phyloP scores from a whole-genome alignment of 108 stramenopile genomes.

The Fistulifera pelliculosa region DNA sequence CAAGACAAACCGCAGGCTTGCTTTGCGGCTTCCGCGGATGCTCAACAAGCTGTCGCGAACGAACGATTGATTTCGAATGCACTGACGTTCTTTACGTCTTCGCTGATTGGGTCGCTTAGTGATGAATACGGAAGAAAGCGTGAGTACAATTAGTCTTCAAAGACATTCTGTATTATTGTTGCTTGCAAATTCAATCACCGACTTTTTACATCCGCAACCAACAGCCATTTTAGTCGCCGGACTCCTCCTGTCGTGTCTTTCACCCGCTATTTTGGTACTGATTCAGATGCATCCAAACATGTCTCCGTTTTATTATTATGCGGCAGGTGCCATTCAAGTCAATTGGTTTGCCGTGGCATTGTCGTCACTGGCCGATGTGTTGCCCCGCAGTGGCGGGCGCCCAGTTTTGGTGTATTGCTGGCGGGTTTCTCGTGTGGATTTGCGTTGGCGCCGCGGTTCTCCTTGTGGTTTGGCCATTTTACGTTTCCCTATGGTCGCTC shows the following conservation, averaged over 20 bases:
- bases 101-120: slow-evolving; percentile 70
- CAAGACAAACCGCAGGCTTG: slow-evolving; percentile 46
- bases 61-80: slow-evolving; percentile 46
- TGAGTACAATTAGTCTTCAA: slow-evolving; percentile 11
- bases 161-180: background rate
- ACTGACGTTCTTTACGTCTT: slow-evolving; percentile 61
- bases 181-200: too few relatives aligned
- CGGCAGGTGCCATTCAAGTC: slow-evolving; percentile 33
- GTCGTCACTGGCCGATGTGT: slow-evolving; percentile 63
- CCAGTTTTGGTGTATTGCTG: slow-evolving; percentile 60
- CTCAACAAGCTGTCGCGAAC: slow-evolving; percentile 53
- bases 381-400: slow-evolving; percentile 65
- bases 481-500: slow-evolving; percentile 43
- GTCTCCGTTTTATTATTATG: slow-evolving; percentile 60
- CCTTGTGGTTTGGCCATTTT: slow-evolving; percentile 43
- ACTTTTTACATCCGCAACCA: too few relatives aligned
- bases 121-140: slow-evolving; percentile 66
- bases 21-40: slow-evolving; percentile 56
- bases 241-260: slow-evolving; percentile 33
- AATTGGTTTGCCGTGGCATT: slow-evolving; percentile 69
- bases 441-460: slow-evolving; percentile 52
- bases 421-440: slow-evolving; percentile 68
- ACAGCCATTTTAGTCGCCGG: slow-evolving; percentile 49
- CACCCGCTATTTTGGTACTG: slow-evolving; percentile 42
- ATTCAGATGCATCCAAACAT: slow-evolving; percentile 42